Conservation (phyloP, 2,329 filamentous ascomycete genomes). For the Elsinoe perseae region DNA sequence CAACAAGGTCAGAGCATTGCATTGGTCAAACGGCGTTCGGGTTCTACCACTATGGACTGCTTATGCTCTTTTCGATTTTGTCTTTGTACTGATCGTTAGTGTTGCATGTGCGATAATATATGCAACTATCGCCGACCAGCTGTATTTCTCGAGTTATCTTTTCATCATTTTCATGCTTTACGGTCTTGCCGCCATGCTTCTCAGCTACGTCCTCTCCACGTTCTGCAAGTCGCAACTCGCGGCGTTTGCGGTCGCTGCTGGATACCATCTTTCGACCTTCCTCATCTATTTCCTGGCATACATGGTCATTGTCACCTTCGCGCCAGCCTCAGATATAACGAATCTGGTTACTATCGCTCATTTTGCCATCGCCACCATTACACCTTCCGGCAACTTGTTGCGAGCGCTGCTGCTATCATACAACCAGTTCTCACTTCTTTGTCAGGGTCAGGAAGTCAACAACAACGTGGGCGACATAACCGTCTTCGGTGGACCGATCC, state of each 20-base stretch:
- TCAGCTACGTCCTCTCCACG: slow-evolving; percentile 75
- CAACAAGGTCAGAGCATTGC: slow-evolving; percentile 69
- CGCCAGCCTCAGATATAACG: slow-evolving; percentile 62
- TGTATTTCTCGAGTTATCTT: slow-evolving; percentile 73
- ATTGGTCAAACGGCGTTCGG: slow-evolving; percentile 87
- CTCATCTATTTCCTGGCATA: slow-evolving; percentile 42
- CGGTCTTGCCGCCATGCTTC: slow-evolving; percentile 65
- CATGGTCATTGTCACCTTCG: slow-evolving; percentile 55
- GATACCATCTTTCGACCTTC: slow-evolving; percentile 56
- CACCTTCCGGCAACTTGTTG: slow-evolving; percentile 69
- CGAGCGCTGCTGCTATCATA: slow-evolving; percentile 67
- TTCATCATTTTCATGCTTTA: slow-evolving; percentile 77
- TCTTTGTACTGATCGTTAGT: slow-evolving; percentile 60
- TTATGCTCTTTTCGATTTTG: slow-evolving; percentile 72
- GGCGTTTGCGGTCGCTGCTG: slow-evolving; percentile 75
- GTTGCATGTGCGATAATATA: slow-evolving; percentile 63
- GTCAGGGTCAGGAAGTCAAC: slow-evolving; percentile 55
- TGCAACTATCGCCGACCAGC: slow-evolving; percentile 53
- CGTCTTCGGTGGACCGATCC: slow-evolving; percentile 74
- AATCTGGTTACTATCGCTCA: slow-evolving; percentile 59
- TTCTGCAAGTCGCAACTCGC: slow-evolving; percentile 71
- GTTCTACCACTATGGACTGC: slow-evolving; percentile 77
- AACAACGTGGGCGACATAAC: slow-evolving; percentile 62
- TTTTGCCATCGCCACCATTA: slow-evolving; percentile 64
- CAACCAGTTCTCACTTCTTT: slow-evolving; percentile 78